These are phyloP conservation scores for Tephrocybe rancida DNA, from an alignment of 768 basidiomycete species.

Conservation along the genomic window DNA sequence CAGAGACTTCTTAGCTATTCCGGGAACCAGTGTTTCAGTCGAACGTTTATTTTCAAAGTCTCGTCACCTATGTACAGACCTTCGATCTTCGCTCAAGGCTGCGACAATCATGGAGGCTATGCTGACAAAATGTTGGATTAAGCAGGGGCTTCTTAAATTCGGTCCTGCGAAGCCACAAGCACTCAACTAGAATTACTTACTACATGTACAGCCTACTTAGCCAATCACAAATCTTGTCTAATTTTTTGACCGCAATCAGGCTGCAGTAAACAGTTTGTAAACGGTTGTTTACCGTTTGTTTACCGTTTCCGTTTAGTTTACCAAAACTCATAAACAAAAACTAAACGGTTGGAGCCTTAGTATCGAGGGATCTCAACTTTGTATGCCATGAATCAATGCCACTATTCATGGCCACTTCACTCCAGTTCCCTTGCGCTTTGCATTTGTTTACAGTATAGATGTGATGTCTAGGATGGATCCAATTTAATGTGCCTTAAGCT, in stretches of 20 bases:
- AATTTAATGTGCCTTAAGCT: no score
- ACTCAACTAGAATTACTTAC: neutral
- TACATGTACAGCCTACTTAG: neutral
- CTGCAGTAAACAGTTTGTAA: constrained; percentile 21
- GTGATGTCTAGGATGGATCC: no score
- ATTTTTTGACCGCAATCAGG: neutral
- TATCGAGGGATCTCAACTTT: no score
- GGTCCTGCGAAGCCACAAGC: neutral
- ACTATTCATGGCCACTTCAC: no score
- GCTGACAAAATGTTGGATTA: constrained; percentile 31
- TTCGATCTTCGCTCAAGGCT: constrained; percentile 28
- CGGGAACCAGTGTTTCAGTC: constrained; percentile 33
- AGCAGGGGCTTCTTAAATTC: constrained; percentile 17
- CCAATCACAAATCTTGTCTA: neutral
- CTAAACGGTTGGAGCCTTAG: constrained; percentile 30
- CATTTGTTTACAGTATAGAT: no score
- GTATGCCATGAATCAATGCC: no score
- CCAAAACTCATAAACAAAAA: constrained; percentile 21
- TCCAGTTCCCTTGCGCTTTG: no score
- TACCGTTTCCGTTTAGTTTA: constrained; percentile 23
- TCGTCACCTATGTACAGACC: constrained; percentile 28
- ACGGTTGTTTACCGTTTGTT: constrained; percentile 25
- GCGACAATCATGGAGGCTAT: constrained; percentile 28
- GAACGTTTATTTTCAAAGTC: constrained; percentile 33
- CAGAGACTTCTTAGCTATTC: constrained; percentile 33